Evolutionary conservation across 345 rosid species (phyloP).

Genomic region (Nasturtium officinale): DNA sequence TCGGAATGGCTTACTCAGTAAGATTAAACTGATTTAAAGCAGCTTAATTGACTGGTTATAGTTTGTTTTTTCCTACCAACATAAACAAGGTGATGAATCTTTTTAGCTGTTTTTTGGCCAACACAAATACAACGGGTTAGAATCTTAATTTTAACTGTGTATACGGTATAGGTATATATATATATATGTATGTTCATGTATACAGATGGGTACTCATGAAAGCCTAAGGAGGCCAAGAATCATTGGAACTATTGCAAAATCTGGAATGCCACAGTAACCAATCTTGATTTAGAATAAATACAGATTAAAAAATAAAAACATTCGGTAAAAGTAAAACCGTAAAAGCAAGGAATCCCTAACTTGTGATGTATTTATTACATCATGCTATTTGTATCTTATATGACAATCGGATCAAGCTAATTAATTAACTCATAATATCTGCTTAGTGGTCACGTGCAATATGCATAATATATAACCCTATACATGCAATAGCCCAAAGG

Average conservation of each 20-base stretch:
- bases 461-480: constrained; percentile 35
- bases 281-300: constrained; percentile 23
- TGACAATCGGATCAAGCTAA: constrained; percentile 31
- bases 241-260: constrained; percentile 45
- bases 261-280: constrained; percentile 38
- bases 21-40: not conserved
- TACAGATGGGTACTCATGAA: constrained; percentile 29
- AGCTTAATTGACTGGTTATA: constrained; percentile 20
- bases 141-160: constrained; percentile 11
- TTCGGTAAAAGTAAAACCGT: constrained; percentile 2
- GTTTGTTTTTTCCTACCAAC: not conserved
- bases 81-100: not conserved
- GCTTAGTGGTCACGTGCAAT: constrained; percentile 48
- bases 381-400: constrained; percentile 31
- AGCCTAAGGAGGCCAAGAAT: constrained; percentile 34
- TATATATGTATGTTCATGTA: not conserved
- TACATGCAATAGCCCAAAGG: constrained; percentile 32
- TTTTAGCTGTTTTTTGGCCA: not conserved
- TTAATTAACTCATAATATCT: constrained; percentile 23
- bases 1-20: not conserved
- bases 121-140: not conserved
- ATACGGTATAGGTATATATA: constrained; percentile 18
- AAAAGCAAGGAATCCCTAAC: not conserved
- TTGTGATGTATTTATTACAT: constrained; percentile 39
- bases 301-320: constrained; percentile 7